Evolutionary conservation across 257 asterid genomes (phyloP).

Genomic region (Solanum sejunctum): DNA sequence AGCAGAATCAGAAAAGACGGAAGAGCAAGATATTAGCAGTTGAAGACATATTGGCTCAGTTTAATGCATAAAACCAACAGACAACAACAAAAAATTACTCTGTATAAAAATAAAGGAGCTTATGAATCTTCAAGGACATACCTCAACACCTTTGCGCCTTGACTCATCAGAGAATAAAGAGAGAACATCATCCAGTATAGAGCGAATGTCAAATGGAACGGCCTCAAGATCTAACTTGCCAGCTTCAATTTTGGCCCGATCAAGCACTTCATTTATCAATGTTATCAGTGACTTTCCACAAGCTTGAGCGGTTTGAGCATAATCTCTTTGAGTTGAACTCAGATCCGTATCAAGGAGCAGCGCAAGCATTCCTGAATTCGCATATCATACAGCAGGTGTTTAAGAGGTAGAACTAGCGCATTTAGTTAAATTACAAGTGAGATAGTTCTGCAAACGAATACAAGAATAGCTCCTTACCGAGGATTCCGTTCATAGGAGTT

Average conservation of each 20-base stretch:
- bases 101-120: neutral
- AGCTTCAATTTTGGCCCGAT: slow-evolving; percentile 88
- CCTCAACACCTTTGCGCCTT: slow-evolving; percentile 82
- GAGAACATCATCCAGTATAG: slow-evolving; percentile 71
- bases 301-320: slow-evolving; percentile 89
- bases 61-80: neutral
- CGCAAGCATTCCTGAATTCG: slow-evolving; percentile 74
- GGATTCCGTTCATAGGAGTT: slow-evolving; percentile 94
- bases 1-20: neutral
- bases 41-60: neutral
- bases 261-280: slow-evolving; percentile 88
- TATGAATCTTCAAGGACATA: slow-evolving; percentile 3
- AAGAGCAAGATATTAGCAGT: neutral
- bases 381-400: neutral
- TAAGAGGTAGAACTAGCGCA: neutral
- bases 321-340: slow-evolving; percentile 78
- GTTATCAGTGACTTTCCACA: slow-evolving; percentile 82
- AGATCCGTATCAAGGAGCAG: slow-evolving; percentile 68
- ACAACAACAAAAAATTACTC: neutral
- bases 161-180: slow-evolving; percentile 85
- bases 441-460: neutral
- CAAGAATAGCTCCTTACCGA: slow-evolving; percentile 35
- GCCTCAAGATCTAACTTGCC: slow-evolving; percentile 79
- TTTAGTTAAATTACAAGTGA: neutral
- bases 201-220: slow-evolving; percentile 65